Percentiles rank a stretch among this genome's conserved stretches.
These are phyloP conservation scores for Plasmodium knowlesi DNA, from an alignment of 169 alveolate species.

Conservation along the genomic window DNA sequence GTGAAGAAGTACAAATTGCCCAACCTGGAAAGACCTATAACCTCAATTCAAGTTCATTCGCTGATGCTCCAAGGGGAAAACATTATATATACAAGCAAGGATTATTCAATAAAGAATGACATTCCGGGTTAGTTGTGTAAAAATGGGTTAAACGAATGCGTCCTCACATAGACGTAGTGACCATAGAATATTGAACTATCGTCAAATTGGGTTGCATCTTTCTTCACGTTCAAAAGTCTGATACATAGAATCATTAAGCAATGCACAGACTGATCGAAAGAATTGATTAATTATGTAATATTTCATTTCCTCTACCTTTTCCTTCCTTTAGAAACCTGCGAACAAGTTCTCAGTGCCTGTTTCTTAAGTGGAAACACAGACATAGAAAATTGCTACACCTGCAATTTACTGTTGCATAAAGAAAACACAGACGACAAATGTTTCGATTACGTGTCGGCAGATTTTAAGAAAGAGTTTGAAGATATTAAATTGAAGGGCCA, in stretches of 20 bases:
- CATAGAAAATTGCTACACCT: slow-evolving; percentile 12
- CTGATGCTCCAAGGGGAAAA: neutral
- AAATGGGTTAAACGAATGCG: neutral
- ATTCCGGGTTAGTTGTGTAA: neutral
- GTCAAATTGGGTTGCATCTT: neutral
- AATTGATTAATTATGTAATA: neutral
- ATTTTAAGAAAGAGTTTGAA: neutral
- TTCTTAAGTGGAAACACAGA: slow-evolving; percentile 47
- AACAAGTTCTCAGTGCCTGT: neutral
- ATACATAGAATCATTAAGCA: neutral
- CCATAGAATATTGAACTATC: neutral
- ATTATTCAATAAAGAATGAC: neutral
- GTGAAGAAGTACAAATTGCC: neutral
- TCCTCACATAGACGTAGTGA: neutral
- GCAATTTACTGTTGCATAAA: slow-evolving; percentile 4
- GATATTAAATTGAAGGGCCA: neutral
- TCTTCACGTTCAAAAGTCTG: neutral
- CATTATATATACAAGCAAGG: neutral
- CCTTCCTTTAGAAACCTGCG: slow-evolving; percentile 6
- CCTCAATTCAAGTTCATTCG: neutral
- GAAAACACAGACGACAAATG: neutral
- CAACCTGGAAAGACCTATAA: neutral
- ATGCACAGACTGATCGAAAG: neutral
- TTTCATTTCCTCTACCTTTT: neutral
- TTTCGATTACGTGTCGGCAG: neutral